phyloP scores from a whole-genome alignment of 345 rosid genomes.

The Lepidium sativum region DNA sequence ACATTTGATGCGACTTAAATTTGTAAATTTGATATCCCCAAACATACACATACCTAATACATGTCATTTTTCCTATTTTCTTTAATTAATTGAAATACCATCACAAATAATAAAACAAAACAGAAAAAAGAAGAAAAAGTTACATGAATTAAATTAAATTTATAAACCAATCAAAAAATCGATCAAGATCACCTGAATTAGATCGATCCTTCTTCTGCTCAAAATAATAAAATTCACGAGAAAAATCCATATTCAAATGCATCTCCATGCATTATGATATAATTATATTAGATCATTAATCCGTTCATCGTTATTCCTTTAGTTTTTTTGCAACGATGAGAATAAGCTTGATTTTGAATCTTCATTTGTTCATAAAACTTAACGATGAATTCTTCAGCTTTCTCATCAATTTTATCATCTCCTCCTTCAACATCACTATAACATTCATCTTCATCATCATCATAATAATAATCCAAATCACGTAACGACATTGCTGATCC shows the following conservation, averaged over 20 bases:
- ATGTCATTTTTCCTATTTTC: slow-evolving; percentile 2
- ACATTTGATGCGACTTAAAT: not conserved
- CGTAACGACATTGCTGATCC: slow-evolving; percentile 41
- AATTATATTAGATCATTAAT: too few species aligned
- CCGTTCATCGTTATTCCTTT: not conserved
- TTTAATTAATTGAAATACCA: not conserved
- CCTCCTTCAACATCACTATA: slow-evolving; percentile 27
- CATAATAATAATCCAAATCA: slow-evolving; percentile 5
- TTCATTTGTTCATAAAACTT: slow-evolving; percentile 53
- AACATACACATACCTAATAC: too few species aligned
- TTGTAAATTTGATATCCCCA: not conserved
- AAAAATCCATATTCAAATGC: not conserved
- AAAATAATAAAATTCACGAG: not conserved
- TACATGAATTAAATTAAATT: not conserved
- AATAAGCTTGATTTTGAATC: slow-evolving; percentile 31
- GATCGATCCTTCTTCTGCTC: not conserved
- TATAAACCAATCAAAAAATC: too few species aligned
- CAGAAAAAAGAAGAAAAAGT: not conserved
- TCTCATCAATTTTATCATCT: slow-evolving; percentile 59
- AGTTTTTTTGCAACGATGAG: slow-evolving; percentile 13
- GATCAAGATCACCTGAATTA: too few species aligned
- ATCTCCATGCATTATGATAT: slow-evolving; percentile 4
- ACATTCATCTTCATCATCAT: slow-evolving; percentile 3
- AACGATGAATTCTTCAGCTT: slow-evolving; percentile 64
- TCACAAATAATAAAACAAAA: slow-evolving; percentile 10